Base-by-base conservation (phyloP, 768 basidiomycete species). In the Lactarius psammicola region DNA sequence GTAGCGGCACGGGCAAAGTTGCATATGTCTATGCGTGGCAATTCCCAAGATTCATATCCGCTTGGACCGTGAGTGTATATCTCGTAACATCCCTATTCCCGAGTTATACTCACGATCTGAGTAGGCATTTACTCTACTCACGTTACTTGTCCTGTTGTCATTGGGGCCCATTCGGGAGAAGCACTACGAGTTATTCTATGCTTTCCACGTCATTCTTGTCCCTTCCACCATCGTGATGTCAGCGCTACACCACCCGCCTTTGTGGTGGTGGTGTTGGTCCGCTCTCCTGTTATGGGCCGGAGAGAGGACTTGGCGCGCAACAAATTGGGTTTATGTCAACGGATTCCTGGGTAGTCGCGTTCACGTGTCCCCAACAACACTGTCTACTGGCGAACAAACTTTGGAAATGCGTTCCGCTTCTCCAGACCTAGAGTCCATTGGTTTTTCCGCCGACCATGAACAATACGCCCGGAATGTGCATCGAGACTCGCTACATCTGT, bases 191-290 rank as follows among this genome's bases (percentile, higher is more conserved):
- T 69, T 78, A 6, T 92, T 92, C 78, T 91, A 88, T 71, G 75
- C 82, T 66, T 70, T 82, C 26, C 90, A 92, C 72, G 74, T 92
- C 51, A 71, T 85, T 36, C 79, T 90, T 28, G 84, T 87, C 34
- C 82, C 89, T 49, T 72, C 81, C n/a, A 86, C 84, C 49, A 77
- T 92, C 53, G 75, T 85, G 53, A 78, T 82, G 63, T 80, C 86
- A 5, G 87, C 84, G 20, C 74, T 92, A 0, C 90, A 92, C 72
- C 87, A 90, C 71, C 87, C 87, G 2, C 78, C 82, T 2, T 72
- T 89, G 28, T 81, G 81, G 76, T 84, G 81, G 78, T 92, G 88
- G 88, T 87, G 88, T 67, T 87, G 85, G 77, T 78, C 77, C 17
- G 83, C 90, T 0, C 79, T 87, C 17, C 78, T 72, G 1, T 70